A percentile compares a stretch with the other conserved stretches of the same genome.
Conservation (phyloP, 345 rosid species). For the Noccaea caerulescens region DNA sequence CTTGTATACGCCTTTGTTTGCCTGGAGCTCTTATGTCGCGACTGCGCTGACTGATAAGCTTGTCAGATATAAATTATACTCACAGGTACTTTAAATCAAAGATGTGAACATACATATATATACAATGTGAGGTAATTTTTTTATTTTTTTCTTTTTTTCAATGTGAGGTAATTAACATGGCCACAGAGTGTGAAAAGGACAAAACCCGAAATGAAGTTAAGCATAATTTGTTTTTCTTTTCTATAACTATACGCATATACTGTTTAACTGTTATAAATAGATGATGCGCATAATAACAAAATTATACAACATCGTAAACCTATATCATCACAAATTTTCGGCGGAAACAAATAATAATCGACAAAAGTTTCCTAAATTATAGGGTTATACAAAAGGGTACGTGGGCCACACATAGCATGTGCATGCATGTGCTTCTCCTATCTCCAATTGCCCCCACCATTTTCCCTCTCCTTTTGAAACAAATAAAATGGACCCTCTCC, state of each 20-base stretch:
- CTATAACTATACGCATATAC: too few species aligned
- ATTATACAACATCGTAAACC: constrained; percentile 13
- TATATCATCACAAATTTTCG: constrained; percentile 36
- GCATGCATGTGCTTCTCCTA: constrained; percentile 48
- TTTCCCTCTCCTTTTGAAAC: constrained; percentile 39
- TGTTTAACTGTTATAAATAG: too few species aligned
- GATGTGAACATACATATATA: constrained; percentile 6
- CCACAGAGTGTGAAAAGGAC: not conserved
- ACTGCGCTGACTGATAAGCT: constrained; percentile 3
- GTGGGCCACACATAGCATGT: constrained; percentile 45
- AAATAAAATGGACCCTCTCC: constrained; percentile 36
- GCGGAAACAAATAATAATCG: constrained; percentile 43
- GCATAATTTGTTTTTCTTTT: not conserved
- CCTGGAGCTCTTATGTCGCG: not conserved
- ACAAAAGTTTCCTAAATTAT: constrained; percentile 42
- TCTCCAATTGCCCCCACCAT: constrained; percentile 40
- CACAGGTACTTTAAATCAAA: constrained; percentile 6
- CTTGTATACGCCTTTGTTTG: not conserved
- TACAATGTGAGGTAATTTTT: not conserved
- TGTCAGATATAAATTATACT: not conserved
- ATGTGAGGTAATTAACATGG: not conserved
- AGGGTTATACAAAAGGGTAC: constrained; percentile 29
- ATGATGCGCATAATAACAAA: constrained; percentile 1
- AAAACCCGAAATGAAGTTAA: not conserved
- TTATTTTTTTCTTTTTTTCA: not conserved